Percentiles rank a stretch among this genome's conserved stretches.
Evolutionary conservation across 2,329 filamentous ascomycete genomes (phyloP).

Genomic region (Trichoderma asperellum): DNA sequence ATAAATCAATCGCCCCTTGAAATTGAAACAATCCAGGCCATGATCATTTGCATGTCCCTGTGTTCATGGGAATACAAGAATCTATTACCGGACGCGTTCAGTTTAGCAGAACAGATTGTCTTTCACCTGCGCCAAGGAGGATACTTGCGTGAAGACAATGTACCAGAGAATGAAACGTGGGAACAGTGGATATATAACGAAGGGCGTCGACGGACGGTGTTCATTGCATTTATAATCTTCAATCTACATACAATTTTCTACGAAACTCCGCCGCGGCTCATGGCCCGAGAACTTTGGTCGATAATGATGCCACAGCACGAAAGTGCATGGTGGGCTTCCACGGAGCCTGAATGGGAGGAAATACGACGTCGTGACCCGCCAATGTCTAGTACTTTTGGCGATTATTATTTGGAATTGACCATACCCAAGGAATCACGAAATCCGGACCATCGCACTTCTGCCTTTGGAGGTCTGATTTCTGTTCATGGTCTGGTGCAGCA

Average conservation of each 20-base stretch:
- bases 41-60: conserved; percentile 20
- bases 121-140: conserved; percentile 14
- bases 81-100: conserved; percentile 6
- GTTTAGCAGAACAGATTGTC: conserved; percentile 7
- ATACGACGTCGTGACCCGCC: conserved; percentile 7
- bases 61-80: conserved; percentile 24
- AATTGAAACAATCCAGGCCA: conserved; percentile 22
- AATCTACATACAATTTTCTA: conserved; percentile 8
- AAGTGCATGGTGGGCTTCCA: conserved; percentile 9
- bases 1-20: neutral
- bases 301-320: conserved; percentile 20
- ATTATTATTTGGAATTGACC: neutral
- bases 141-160: neutral
- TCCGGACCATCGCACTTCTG: conserved; percentile 4
- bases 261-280: conserved; percentile 10
- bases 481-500: conserved; percentile 15
- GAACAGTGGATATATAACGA: conserved; percentile 3
- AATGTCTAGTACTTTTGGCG: conserved; percentile 8
- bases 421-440: conserved; percentile 2
- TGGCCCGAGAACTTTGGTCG: conserved; percentile 18
- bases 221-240: conserved; percentile 9
- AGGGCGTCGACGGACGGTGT: conserved; percentile 7
- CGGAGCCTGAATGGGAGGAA: conserved; percentile 12
- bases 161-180: neutral
- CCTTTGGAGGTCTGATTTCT: conserved; percentile 15